Evolutionary conservation across 306 rosid species (phyloP), one percentile per base, ranked within the genome.

Genomic region (Malus sylvestris): DNA sequence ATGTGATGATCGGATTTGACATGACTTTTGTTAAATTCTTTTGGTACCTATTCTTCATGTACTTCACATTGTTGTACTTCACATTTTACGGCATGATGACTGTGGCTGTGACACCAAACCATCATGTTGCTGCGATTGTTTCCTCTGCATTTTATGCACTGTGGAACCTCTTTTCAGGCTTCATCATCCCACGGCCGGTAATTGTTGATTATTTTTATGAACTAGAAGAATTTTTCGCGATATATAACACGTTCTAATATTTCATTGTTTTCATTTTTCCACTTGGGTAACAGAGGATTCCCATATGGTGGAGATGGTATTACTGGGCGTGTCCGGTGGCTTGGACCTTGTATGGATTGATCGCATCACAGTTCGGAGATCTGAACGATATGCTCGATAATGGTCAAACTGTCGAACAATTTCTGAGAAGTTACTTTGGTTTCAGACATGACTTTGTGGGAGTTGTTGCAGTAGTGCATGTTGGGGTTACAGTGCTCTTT

Each of bases 151-250:
- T 93, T 78, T 91, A 90, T 46, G 91, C 70, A 79, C 2, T 86
- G 25, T 93, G 98, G 98, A 93, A 85, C 46, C 85, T 93, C 73
- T 93, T 93, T 73, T 87, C 97, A 8, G 97, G 98, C 72, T 93
- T 91, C 66, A 27, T 93, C 2, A 30, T 90, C 78, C 89, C 97
- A 5, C 67, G 80, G 71, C 80, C 91, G 0, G 98, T 93, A 86
- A 84, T 90, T 82, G 35, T 46, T 15, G 14, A 14, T 45, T n/a
- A 53, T 40, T 18, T 60, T 20, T 46, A 49, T 22, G 12, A 15
- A 51, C 52, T 49, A 4, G 10, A 51, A 30, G 14, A 30, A 70
- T 2, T 10, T 18, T 70, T 7, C 20, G 32, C 6, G 19, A 49
- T 30, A 51, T 22, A 13, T 5, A 14, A 6, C 40, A 15, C n/a